phyloP scores from a whole-genome alignment of 441 rosid species.

The Jatropha podagrica region DNA sequence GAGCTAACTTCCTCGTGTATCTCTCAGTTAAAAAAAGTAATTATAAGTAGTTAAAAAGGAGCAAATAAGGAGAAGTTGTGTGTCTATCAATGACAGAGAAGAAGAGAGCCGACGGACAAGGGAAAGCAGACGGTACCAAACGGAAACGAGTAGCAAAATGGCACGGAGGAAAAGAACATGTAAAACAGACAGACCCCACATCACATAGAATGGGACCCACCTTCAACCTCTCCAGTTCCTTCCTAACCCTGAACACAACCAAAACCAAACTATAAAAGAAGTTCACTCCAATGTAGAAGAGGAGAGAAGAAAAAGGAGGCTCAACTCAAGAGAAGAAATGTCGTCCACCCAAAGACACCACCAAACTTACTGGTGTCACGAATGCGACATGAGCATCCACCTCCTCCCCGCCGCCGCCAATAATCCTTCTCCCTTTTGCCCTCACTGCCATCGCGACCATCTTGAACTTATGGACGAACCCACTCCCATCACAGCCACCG shows the following conservation, averaged over 20 bases:
- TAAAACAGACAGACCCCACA: constrained; percentile 11
- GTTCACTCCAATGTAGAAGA: background rate
- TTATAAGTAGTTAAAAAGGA: background rate
- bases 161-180: constrained; percentile 1
- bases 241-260: background rate
- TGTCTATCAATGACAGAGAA: background rate
- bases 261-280: constrained; percentile 8
- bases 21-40: background rate
- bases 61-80: background rate
- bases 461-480: constrained; percentile 48
- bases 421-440: constrained; percentile 30
- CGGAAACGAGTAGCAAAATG: background rate
- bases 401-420: constrained; percentile 33
- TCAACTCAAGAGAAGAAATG: constrained; percentile 1
- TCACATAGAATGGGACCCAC: constrained; percentile 11
- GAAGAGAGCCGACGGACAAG: background rate
- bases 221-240: background rate
- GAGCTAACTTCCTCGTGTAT: background rate
- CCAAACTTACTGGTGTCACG: constrained; percentile 61
- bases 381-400: constrained; percentile 56
- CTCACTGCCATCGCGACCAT: constrained; percentile 38
- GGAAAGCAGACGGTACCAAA: background rate
- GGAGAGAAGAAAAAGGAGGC: background rate
- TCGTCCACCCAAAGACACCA: constrained; percentile 24
- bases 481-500: constrained; percentile 21